Evolutionary conservation across 2,329 filamentous ascomycete species (phyloP), one percentile per base, ranked within the genome.

Genomic region (Fusarium paranaense): DNA sequence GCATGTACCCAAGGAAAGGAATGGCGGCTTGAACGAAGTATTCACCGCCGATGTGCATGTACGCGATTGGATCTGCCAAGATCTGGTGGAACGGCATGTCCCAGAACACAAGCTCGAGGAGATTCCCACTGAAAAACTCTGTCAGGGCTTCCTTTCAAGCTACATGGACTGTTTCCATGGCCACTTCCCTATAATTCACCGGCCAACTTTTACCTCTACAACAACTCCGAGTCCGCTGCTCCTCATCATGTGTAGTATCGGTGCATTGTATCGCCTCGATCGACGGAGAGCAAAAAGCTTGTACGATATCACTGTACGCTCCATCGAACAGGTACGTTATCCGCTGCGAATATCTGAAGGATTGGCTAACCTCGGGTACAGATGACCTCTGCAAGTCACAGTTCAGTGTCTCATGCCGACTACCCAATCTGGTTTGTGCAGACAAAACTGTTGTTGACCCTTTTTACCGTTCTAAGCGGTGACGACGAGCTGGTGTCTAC

Each of bases 241-340:
- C 9, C 37, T 71, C 2, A 47, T 56, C 37, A 71, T 71, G 69
- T 71, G 69, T 22, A 66, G 69, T n/a, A 69, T 71, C 27, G 69
- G 69, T 9, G 69, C 69, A 6, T 40, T 71, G 10, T 71, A 71
- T 45, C 62, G 69, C 14, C 54, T 71, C 1, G 66, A 71, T 16
- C 66, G 69, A 7, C 66, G 60, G 14, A 42, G 66, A 5, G 69
- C 66, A 1, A 30, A 25, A 30, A 9, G n/a, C 1, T n/a, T 69
- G 1, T 66, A 69, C 32, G 66, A 67, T 22, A n/a, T 60, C 3
- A 27, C 67, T 13, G 18, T 16, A n/a, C 32, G 18, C 8, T 32
- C 33, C 33, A 35, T 35, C 13, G 33, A 35, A 35, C 33, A 16
- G 33, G 33, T 16, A 6, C 33, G 33, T 35, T 35, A 7, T 35